Evolutionary conservation across 768 basidiomycete genomes (phyloP), one percentile per base, ranked within the genome.

Genomic region (Psilocybe azurescens): DNA sequence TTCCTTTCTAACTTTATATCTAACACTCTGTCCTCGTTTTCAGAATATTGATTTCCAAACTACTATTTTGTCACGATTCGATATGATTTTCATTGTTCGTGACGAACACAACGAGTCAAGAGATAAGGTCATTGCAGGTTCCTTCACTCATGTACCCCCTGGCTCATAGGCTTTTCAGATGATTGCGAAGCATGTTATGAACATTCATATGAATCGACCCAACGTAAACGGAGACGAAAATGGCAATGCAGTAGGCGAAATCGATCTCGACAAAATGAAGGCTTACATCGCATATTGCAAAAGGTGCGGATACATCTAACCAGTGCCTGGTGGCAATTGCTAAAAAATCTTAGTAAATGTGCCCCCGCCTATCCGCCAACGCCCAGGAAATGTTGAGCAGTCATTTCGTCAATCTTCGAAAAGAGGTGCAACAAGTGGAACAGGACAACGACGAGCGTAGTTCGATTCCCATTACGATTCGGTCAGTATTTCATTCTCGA

Each of bases 71-170:
- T 98, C 96, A 52, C 91, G 97, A 59, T 99, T 99, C 75, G 97
- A 99, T 73, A 97, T 99, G 96, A 99, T 99, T 69, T 99, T 99
- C 80, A 97, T 99, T 66, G 91, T 99, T 62, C 94, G 93, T 73
- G 97, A 99, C 69, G 95, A 99, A 70, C 97, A 99, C 73, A 94
- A 98, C 72, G 97, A 99, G 74, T 80, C 83, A 44, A 86, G 97
- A 52, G 97, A 99, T 74, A 88, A 89, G 75, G 95, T 94, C 62
- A 44, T 85, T 77, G 9, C 9, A 55, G n/a, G 8, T 41, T 47
- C 16, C 29, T 33, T 41, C 18, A 18, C n/a, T 38, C 44, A 47
- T 65, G 32, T 66, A n/a, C 63, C 47, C 13, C 39, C 47, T 13
- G 29, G 41, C 36, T 41, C 44, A 47, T 39, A 29, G 57, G 53